phyloP scores from a whole-genome alignment of 257 asterid genomes.

The Handroanthus guayacan region DNA sequence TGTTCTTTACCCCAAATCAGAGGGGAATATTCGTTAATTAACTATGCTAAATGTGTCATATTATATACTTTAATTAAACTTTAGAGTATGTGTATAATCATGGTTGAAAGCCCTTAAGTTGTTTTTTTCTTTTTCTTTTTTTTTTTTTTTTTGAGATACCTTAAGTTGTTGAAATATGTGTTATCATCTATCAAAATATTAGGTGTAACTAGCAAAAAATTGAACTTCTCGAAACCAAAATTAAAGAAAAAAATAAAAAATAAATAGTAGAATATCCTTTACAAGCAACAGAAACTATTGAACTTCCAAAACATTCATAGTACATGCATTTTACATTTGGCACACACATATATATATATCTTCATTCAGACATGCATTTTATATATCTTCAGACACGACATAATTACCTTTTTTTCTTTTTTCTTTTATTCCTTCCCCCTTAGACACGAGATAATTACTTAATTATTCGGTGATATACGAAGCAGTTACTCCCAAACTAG shows the following conservation, averaged over 20 bases:
- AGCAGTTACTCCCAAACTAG: background rate
- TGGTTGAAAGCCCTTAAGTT: background rate
- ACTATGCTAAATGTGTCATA: background rate
- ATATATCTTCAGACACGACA: no score
- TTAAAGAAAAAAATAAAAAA: background rate
- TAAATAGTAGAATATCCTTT: conserved; percentile 10
- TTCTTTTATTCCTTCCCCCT: no score
- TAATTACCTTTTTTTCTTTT: no score
- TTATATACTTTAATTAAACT: background rate
- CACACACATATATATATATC: background rate
- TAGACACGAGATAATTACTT: background rate
- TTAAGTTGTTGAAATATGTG: conserved; percentile 13
- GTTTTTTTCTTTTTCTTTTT: no score
- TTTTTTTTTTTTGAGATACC: no score
- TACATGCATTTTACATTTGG: background rate
- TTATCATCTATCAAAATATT: background rate
- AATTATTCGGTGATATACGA: background rate
- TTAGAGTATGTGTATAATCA: background rate
- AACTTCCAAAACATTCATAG: conserved; percentile 31
- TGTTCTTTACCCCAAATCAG: background rate
- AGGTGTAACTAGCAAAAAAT: conserved; percentile 10
- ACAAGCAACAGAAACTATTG: conserved; percentile 26
- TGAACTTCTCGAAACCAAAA: background rate
- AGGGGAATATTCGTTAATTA: no score
- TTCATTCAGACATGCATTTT: no score